Base-by-base conservation (phyloP, 495 filamentous ascomycete genomes). In the Parmelia sp. region DNA sequence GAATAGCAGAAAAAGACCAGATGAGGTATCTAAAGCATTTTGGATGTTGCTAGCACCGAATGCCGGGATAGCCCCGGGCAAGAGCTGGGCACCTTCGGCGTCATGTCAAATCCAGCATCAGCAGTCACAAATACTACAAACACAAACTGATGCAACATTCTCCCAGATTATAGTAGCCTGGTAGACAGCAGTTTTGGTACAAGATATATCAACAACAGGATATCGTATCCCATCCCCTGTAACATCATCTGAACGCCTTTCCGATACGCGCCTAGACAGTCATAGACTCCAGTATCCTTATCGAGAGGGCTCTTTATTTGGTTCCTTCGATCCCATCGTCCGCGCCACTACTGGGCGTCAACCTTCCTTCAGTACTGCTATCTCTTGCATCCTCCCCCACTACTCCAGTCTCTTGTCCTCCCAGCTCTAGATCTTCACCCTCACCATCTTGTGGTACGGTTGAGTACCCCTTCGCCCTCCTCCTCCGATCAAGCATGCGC, bases 401-500 rank as follows among this genome's bases (percentile, higher is more conserved):
- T 7, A 80, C 84, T 9, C 86, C 81, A 42, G 82, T 83, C 15
- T 85, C 74, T 68, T 85, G 84, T 4, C 80, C 76, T 9, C 82
- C 81, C 33, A 84, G 71, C 71, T 86, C 83, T 40, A 86, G 70
- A 71, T 85, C 83, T n/a, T 80, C 78, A 9, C 63, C 71, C 55
- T 63, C 68, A 58, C 65, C 82, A 36, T 77, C 76, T 39, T 78
- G 81, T 8, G 83, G 79, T 40, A 90, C 85, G 21, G 84, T 75
- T 25, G 80, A 79, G 68, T 95, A 92, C 44, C 83, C 81, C 66
- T 87, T 89, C 51, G 84, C 84, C 71, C 85, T 77, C 57, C 95
- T 83, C 70, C 90, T 90, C 58, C 94, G 81, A 71, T 97, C 92
- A 57, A 98, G 78, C 95, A 97, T 97, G 47, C 94, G 85, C 65